Evolutionary conservation across 176 grass and related monocot species (phyloP), one percentile per base, ranked within the genome.

Genomic region (Oryza punctata): DNA sequence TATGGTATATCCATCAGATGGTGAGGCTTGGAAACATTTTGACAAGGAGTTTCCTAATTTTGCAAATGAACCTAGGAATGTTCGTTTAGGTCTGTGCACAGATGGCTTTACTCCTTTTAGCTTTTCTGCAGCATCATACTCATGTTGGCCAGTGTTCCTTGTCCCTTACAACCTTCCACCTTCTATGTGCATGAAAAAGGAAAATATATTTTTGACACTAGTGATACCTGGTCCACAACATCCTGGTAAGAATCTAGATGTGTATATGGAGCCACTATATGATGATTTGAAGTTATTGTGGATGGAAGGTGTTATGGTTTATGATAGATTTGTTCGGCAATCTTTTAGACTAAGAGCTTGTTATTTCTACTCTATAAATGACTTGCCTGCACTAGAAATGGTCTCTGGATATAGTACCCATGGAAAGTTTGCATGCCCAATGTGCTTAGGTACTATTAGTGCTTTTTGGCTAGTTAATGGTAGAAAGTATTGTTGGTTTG

Each of bases 341-440:
- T 30, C 71, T 10, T 74, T 74, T 10, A 74, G 6, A 10, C 25
- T 74, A 29, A 35, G 50, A 74, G 45, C 45, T 14, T 74, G 25
- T 26, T 52, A 30, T 8, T 74, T 74, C 50, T 74, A 30, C 6
- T 74, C 71, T 1, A 29, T 50, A 15, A 12, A 74, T 52, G 71
- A 74, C 29, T 74, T 74, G 12, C 71, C 71, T 19, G 25, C 71
- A 25, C 45, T 74, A 52, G 69, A 26, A 7, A 74, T 61, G 74
- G 74, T 61, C 1, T 38, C 52, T 24, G 19, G 52, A 10, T 30
- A 77, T 13, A 61, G 52, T 23, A 77, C 73, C 18, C 33, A 76
- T 76, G 73, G 50, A n/a, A 76, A 61, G 29, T 76, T 76, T 76
- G 73, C 73, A 61, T 76, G 73, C 23, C 30, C 50, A 37, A 5